Evolutionary conservation across 2,329 filamentous ascomycete species (phyloP).

Genomic region (Furcasterigmium furcatum): DNA sequence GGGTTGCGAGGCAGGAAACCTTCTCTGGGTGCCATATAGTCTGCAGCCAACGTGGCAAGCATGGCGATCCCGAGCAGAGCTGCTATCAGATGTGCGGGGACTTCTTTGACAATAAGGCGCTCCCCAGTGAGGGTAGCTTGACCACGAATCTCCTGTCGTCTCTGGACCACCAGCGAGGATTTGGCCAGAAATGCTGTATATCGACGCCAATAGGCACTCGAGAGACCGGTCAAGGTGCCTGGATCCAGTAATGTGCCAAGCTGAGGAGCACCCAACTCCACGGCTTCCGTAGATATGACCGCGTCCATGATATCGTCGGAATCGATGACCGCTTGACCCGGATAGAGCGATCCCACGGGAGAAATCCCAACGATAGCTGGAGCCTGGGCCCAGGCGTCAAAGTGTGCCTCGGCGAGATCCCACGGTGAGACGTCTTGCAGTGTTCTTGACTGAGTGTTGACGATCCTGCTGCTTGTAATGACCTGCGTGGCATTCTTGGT

Average conservation of each 20-base stretch:
- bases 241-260: conserved; percentile 19
- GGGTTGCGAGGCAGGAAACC: conserved; percentile 32
- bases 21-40: conserved; percentile 20
- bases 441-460: conserved; percentile 2
- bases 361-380: conserved; percentile 7
- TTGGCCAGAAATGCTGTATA: conserved; percentile 28
- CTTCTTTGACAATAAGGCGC: conserved; percentile 22
- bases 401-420: conserved; percentile 19
- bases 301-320: conserved; percentile 28
- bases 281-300: conserved; percentile 22
- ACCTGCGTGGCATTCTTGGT: conserved; percentile 17
- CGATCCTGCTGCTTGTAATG: conserved; percentile 10
- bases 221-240: conserved; percentile 18
- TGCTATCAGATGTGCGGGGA: conserved; percentile 26
- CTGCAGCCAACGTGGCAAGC: conserved; percentile 13
- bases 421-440: conserved; percentile 17
- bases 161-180: conserved; percentile 22
- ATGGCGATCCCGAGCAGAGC: conserved; percentile 21
- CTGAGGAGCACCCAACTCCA: conserved; percentile 13
- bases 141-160: conserved; percentile 14
- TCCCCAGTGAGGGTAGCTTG: conserved; percentile 20
- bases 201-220: conserved; percentile 26
- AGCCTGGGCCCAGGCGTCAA: conserved; percentile 15
- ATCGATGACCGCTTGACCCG: conserved; percentile 18
- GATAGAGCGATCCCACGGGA: conserved; percentile 14